These are phyloP conservation scores for Biscogniauxia marginata DNA, from an alignment of 2,329 filamentous ascomycete genomes.

Conservation along the genomic window DNA sequence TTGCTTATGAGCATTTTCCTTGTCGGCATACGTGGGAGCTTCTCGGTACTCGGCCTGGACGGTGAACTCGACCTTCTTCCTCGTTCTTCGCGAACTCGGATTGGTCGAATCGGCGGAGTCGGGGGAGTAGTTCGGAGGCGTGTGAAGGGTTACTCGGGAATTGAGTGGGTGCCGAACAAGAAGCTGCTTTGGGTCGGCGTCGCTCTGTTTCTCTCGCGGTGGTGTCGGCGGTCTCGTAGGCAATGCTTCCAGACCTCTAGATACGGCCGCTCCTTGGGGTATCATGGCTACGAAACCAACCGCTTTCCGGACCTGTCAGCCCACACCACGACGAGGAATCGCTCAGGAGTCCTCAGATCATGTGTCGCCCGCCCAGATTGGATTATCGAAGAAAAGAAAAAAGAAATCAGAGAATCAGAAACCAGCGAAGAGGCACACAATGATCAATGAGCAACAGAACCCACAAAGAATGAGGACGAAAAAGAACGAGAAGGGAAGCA, in stretches of 20 bases:
- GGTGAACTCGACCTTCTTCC: slow-evolving; percentile 59
- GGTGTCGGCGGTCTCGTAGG: slow-evolving; percentile 65
- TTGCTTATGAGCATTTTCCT: slow-evolving; percentile 35
- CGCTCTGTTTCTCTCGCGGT: slow-evolving; percentile 53
- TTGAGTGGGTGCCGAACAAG: slow-evolving; percentile 40
- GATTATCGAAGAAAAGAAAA: slow-evolving; percentile 8
- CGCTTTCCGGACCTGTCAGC: slow-evolving; percentile 21
- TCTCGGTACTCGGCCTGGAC: slow-evolving; percentile 57
- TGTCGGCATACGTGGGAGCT: slow-evolving; percentile 44
- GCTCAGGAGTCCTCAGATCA: slow-evolving; percentile 17
- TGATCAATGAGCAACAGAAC: background rate
- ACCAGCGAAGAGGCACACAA: background rate
- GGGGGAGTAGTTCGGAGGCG: slow-evolving; percentile 52
- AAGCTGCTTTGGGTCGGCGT: slow-evolving; percentile 38
- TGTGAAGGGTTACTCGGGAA: slow-evolving; percentile 43
- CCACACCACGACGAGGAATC: slow-evolving; percentile 22
- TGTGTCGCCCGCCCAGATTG: slow-evolving; percentile 10
- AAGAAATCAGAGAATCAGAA: slow-evolving; percentile 3
- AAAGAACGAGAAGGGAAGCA: background rate
- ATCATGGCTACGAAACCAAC: slow-evolving; percentile 37
- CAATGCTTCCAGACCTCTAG: slow-evolving; percentile 50
- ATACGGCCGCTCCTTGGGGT: slow-evolving; percentile 34
- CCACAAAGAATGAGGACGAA: background rate
- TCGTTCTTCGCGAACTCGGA: slow-evolving; percentile 43
- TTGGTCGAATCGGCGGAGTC: slow-evolving; percentile 41